Conservation (phyloP, 2,329 filamentous ascomycete genomes). For the Ophiocordyceps camponoti-saundersi region DNA sequence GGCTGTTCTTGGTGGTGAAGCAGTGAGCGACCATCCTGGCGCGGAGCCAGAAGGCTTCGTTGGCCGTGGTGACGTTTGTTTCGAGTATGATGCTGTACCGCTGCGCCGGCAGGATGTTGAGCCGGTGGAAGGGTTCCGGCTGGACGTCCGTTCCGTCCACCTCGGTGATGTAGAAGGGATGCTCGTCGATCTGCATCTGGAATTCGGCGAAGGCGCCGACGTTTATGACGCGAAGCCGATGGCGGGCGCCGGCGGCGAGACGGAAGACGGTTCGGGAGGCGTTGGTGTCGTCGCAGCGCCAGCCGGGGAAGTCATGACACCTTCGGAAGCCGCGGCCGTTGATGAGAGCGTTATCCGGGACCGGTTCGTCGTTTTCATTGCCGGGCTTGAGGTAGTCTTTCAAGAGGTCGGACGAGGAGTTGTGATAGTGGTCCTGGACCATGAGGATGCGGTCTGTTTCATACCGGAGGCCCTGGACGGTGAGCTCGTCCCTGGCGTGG, state of each 20-base stretch:
- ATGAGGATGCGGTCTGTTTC: conserved; percentile 42
- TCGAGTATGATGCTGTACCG: conserved; percentile 51
- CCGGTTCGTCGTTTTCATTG: conserved; percentile 43
- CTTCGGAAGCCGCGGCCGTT: conserved; percentile 30
- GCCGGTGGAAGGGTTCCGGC: conserved; percentile 36
- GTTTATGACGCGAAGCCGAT: conserved; percentile 53
- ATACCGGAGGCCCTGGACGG: conserved; percentile 11
- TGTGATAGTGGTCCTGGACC: conserved; percentile 60
- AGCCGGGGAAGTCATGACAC: conserved; percentile 16
- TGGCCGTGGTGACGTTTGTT: conserved; percentile 33
- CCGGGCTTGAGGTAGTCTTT: conserved; percentile 36
- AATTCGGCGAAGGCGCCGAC: conserved; percentile 56
- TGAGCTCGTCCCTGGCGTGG: conserved; percentile 32
- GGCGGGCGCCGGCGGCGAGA: conserved; percentile 35
- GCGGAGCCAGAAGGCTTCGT: conserved; percentile 48
- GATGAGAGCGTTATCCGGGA: conserved; percentile 47
- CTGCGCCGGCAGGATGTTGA: conserved; percentile 54
- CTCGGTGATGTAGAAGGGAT: conserved; percentile 47
- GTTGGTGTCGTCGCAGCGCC: conserved; percentile 26
- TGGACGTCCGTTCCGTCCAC: conserved; percentile 53
- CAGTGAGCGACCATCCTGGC: conserved; percentile 28
- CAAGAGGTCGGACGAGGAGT: conserved; percentile 29
- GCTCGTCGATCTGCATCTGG: conserved; percentile 53
- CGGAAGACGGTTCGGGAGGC: conserved; percentile 22
- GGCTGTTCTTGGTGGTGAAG: conserved; percentile 15